Base-by-base conservation (phyloP, 768 basidiomycete species). In the Mrakia gelida region DNA sequence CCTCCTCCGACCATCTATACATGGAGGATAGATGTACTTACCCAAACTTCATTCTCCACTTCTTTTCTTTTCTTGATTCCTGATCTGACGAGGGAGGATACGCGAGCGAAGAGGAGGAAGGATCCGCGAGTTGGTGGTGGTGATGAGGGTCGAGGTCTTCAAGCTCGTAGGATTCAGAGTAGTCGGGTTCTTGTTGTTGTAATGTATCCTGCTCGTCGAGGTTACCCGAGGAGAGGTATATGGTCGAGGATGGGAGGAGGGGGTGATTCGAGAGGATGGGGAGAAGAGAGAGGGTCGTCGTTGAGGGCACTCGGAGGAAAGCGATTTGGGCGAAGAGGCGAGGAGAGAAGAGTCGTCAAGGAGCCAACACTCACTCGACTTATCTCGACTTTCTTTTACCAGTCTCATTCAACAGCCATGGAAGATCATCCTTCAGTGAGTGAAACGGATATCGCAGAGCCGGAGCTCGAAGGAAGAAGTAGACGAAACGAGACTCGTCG, bases 1-100 rank as follows among this genome's bases (percentile, higher is more conserved):
- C 54, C 13, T 56, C 26, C 30, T 41, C 26, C 34, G 38, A 4
- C 28, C 38, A 26, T 11, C 26, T 49, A 43, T 26, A 13, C 6
- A 1, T 10, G 0, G 16, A 75, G 15, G 30, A 28, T 18, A 23
- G 18, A 59, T 15, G 7, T 5, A 83, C 83, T 52, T 67, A 83
- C 83, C 83, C 83, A 78, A 84, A 84, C 81, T 84, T 84, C 83
- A 84, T 84, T 80, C 74, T 84, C 80, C 82, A 82, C 21, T 10
- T n/a, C 0, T 70, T 1, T n/a, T 70, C 38, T 16, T 41, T 41
- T 34, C 34, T 52, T 52, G 49, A 52, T 21, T 52, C 49, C 18
- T 52, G 49, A 52, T 18, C 15, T 10, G 49, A 59, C 80, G 52
- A 73, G 38, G 43, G 21, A 32, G 34, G 59, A 38, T 67, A 62